A percentile compares a stretch with the other conserved stretches of the same genome.
These are phyloP conservation scores for Alternaria sp. DNA, from an alignment of 2,329 filamentous ascomycete genomes.

Conservation along the genomic window DNA sequence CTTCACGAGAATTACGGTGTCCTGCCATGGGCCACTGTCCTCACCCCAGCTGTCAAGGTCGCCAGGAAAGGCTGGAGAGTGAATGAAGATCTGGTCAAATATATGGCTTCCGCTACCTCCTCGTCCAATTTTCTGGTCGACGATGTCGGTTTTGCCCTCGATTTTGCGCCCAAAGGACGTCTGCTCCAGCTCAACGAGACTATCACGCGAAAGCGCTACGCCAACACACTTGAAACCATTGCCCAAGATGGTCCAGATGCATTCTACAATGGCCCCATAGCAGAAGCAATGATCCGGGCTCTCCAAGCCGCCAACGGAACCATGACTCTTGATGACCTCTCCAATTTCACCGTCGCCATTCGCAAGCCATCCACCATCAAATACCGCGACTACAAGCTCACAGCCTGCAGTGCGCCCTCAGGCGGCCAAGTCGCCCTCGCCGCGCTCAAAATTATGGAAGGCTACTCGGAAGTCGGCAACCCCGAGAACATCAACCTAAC, in stretches of 20 bases:
- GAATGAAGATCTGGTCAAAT: conserved; percentile 75
- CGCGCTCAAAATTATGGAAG: conserved; percentile 83
- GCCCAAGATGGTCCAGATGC: conserved; percentile 74
- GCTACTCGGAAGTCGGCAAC: conserved; percentile 71
- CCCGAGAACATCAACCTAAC: conserved; percentile 69
- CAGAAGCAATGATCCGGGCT: conserved; percentile 74
- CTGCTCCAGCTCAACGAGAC: conserved; percentile 75
- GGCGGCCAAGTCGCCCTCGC: conserved; percentile 79
- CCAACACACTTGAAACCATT: conserved; percentile 79
- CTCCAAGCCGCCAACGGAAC: conserved; percentile 77
- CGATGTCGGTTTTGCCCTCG: conserved; percentile 81
- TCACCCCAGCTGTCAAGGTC: conserved; percentile 76
- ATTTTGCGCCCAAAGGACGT: conserved; percentile 86
- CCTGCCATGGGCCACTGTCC: conserved; percentile 66
- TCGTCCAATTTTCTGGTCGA: conserved; percentile 73
- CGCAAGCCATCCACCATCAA: conserved; percentile 65
- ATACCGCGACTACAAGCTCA: conserved; percentile 73
- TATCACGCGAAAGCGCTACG: conserved; percentile 83
- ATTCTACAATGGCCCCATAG: conserved; percentile 77
- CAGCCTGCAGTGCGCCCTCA: conserved; percentile 75
- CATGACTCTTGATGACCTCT: conserved; percentile 82
- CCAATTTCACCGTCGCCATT: conserved; percentile 73
- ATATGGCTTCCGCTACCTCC: conserved; percentile 67
- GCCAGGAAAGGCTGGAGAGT: conserved; percentile 69
- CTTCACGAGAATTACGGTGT: conserved; percentile 75